These are phyloP conservation scores for Apostasia shenzhenica DNA, from an alignment of 106 monocot species.

Conservation along the genomic window DNA sequence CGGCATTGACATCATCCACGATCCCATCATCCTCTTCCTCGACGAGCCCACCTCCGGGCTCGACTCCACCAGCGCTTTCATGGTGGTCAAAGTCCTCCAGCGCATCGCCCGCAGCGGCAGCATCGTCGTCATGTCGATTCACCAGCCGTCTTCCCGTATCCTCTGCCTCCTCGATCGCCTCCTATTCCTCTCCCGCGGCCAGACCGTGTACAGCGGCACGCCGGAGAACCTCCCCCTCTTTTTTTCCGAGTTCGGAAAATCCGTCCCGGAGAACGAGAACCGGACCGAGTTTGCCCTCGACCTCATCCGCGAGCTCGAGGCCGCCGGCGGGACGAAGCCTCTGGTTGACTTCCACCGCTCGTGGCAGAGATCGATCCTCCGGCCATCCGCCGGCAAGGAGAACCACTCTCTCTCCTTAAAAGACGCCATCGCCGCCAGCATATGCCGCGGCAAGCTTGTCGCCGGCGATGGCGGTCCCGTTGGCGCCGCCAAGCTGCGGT, in stretches of 20 bases:
- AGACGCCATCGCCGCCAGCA: conserved; percentile 58
- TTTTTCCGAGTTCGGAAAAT: conserved; percentile 49
- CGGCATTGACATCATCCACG: conserved; percentile 53
- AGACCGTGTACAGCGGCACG: conserved; percentile 21
- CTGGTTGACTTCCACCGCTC: conserved; percentile 31
- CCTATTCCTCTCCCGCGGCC: conserved; percentile 29
- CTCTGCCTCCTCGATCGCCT: conserved; percentile 39
- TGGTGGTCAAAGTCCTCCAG: conserved; percentile 36
- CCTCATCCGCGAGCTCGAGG: conserved; percentile 62
- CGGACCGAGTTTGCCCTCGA: conserved; percentile 77
- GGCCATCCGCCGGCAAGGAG: neutral
- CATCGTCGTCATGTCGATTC: conserved; percentile 44
- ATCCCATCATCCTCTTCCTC: conserved; percentile 62
- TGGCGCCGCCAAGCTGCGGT: conserved; percentile 21
- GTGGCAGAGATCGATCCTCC: conserved; percentile 12
- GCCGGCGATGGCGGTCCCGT: conserved; percentile 8
- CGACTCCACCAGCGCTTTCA: conserved; percentile 53
- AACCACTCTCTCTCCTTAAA: conserved; percentile 10
- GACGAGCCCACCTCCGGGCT: conserved; percentile 70
- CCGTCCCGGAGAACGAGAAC: conserved; percentile 76
- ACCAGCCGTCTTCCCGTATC: conserved; percentile 50
- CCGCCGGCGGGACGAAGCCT: conserved; percentile 14
- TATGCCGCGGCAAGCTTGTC: conserved; percentile 66
- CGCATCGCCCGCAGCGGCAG: conserved; percentile 42
- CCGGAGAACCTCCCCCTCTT: conserved; percentile 27